A percentile compares a stretch with the other conserved stretches of the same genome.
These are phyloP conservation scores for Trifolium pratense DNA, from an alignment of 306 rosid species.

Conservation along the genomic window DNA sequence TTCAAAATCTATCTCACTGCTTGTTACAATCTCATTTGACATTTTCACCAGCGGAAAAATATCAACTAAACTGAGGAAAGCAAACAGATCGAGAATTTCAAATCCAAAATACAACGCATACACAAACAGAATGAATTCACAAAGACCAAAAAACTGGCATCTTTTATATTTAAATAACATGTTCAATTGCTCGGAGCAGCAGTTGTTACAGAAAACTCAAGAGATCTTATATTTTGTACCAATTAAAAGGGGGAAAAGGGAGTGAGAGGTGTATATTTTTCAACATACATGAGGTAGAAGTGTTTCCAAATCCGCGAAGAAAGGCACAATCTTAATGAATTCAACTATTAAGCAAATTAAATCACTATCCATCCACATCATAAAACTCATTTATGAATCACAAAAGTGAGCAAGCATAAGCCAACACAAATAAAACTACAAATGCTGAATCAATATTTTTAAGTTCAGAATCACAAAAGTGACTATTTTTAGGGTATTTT, in stretches of 20 bases:
- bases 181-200: not conserved
- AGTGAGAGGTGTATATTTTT: conserved; percentile 1
- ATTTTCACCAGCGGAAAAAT: conserved; percentile 45
- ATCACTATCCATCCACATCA: conserved; percentile 9
- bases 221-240: not conserved
- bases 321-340: conserved; percentile 31
- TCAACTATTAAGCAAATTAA: not conserved
- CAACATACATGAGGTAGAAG: not conserved
- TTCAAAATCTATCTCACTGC: conserved; percentile 45
- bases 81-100: conserved; percentile 9
- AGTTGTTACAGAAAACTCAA: conserved; percentile 2
- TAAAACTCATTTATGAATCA: not conserved
- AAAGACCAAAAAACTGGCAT: not conserved
- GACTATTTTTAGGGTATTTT: not conserved
- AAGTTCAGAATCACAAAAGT: not conserved
- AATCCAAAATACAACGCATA: conserved; percentile 1
- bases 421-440: not conserved
- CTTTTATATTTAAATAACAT: conserved; percentile 2
- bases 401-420: conserved; percentile 11
- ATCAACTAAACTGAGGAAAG: conserved; percentile 40
- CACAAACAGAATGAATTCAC: conserved; percentile 8
- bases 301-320: conserved; percentile 22
- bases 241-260: not conserved
- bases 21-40: conserved; percentile 43
- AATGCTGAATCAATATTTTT: no score